phyloP scores from a whole-genome alignment of 331 rosid species.

The Quercus lobata region DNA sequence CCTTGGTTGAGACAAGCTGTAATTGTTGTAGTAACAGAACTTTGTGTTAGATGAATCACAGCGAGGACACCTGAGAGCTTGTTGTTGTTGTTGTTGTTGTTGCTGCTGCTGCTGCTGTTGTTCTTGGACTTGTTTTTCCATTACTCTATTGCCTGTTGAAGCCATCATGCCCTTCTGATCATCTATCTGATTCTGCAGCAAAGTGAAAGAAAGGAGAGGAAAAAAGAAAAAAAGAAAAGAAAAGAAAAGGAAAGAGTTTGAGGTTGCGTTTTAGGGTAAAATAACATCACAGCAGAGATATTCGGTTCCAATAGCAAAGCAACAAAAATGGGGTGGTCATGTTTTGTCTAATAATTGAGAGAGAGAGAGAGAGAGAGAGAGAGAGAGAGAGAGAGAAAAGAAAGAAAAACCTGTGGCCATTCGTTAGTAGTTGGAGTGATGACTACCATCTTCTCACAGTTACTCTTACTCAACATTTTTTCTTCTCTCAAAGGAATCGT shows the following conservation, averaged over 20 bases:
- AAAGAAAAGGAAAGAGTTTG: slow-evolving; percentile 23
- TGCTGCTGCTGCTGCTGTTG: slow-evolving; percentile 20
- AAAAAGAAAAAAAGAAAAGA: background rate
- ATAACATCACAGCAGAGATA: slow-evolving; percentile 42
- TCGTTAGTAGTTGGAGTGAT: slow-evolving; percentile 58
- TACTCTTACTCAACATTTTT: slow-evolving; percentile 51
- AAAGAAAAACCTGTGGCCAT: slow-evolving; percentile 70
- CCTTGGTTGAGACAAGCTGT: slow-evolving; percentile 89
- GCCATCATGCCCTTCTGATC: slow-evolving; percentile 50
- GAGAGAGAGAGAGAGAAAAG: slow-evolving; percentile 18
- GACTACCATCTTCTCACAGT: slow-evolving; percentile 57
- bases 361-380: slow-evolving; percentile 19
- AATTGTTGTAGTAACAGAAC: slow-evolving; percentile 95
- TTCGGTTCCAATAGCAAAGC: slow-evolving; percentile 74
- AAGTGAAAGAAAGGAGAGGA: background rate
- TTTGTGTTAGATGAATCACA: slow-evolving; percentile 91
- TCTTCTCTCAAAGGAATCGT: slow-evolving; percentile 42
- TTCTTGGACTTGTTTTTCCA: slow-evolving; percentile 58
- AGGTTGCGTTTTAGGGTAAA: slow-evolving; percentile 54
- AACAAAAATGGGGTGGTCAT: slow-evolving; percentile 65
- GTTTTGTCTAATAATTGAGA: slow-evolving; percentile 68
- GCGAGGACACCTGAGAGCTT: slow-evolving; percentile 71
- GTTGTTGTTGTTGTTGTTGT: slow-evolving; percentile 51
- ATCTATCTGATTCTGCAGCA: slow-evolving; percentile 40
- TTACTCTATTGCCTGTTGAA: slow-evolving; percentile 33